Percentiles rank a stretch among this genome's conserved stretches.
phyloP scores from a whole-genome alignment of 2,329 filamentous ascomycete species.

The Xylariaceae sp. region DNA sequence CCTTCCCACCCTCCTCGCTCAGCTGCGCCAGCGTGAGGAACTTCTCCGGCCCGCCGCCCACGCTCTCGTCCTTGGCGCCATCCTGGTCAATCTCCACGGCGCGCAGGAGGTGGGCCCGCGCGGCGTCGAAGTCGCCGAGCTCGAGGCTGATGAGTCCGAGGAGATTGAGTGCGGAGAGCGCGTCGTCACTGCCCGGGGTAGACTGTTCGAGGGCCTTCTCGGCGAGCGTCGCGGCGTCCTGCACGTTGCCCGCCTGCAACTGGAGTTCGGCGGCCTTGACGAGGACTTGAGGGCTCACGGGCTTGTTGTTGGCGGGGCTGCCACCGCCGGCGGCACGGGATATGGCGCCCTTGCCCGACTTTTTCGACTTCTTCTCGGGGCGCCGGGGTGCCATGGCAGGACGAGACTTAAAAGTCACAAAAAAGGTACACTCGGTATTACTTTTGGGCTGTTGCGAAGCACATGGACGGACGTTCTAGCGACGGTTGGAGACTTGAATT shows the following conservation, averaged over 20 bases:
- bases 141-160: constrained; percentile 80
- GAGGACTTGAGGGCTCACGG: constrained; percentile 28
- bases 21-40: constrained; percentile 93
- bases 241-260: constrained; percentile 28
- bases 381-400: constrained; percentile 30
- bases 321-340: constrained; percentile 20
- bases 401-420: constrained; percentile 7
- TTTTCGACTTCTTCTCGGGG: constrained; percentile 31
- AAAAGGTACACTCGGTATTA: constrained; percentile 5
- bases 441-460: too few species aligned
- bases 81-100: constrained; percentile 73
- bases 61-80: constrained; percentile 61
- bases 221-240: constrained; percentile 26
- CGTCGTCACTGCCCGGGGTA: constrained; percentile 37
- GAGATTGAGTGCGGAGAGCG: constrained; percentile 64
- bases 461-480: too few species aligned
- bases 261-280: constrained; percentile 31
- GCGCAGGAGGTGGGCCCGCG: constrained; percentile 64
- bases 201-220: constrained; percentile 28
- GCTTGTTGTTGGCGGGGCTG: constrained; percentile 18
- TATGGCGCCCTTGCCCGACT: constrained; percentile 23
- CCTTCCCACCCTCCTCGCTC: constrained; percentile 62
- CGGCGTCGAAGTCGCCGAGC: constrained; percentile 71
- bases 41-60: constrained; percentile 85
- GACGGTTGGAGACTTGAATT: too few species aligned